Percentiles rank a stretch among this genome's conserved stretches.
These are phyloP conservation scores for Ogataea pignaliae DNA, from an alignment of 805 yeast genomes.

Conservation along the genomic window DNA sequence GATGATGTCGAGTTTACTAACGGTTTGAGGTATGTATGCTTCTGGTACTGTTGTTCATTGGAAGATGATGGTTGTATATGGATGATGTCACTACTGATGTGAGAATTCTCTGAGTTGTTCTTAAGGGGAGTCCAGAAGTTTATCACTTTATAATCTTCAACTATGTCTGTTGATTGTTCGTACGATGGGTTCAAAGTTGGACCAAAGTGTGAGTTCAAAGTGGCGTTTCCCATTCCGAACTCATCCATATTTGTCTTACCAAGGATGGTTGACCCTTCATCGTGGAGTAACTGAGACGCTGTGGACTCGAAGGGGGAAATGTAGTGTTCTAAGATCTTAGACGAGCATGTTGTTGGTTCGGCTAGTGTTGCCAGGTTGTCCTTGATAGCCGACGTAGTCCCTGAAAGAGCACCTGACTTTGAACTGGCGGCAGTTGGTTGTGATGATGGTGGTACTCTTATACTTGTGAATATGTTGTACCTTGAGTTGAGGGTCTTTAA, in stretches of 20 bases:
- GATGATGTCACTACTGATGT: constrained; percentile 30
- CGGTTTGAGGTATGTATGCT: constrained; percentile 16
- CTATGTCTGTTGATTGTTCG: constrained; percentile 16
- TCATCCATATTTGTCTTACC: constrained; percentile 95
- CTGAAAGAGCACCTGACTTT: constrained; percentile 20
- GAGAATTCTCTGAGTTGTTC: constrained; percentile 4
- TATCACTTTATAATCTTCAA: constrained; percentile 19
- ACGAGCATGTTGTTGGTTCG: constrained; percentile 73
- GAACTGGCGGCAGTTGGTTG: constrained; percentile 3
- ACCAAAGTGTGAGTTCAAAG: constrained; percentile 52
- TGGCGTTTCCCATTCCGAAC: constrained; percentile 93
- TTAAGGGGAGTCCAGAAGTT: constrained; percentile 22
- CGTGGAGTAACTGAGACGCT: constrained; percentile 48
- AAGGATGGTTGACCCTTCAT: constrained; percentile 46
- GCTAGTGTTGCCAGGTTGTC: constrained; percentile 73
- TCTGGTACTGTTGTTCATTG: constrained; percentile 1
- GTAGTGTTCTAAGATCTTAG: constrained; percentile 56
- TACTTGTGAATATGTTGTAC: constrained; percentile 38
- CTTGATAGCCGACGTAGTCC: constrained; percentile 51
- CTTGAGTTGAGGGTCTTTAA: constrained; percentile 15
- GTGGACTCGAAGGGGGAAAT: constrained; percentile 81
- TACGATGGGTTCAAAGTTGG: constrained; percentile 51
- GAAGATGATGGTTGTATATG: constrained; percentile 38
- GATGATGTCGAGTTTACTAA: constrained; percentile 7
- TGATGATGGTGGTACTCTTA: constrained; percentile 18